A percentile compares a stretch with the other conserved stretches of the same genome.
Evolutionary conservation across 805 yeast genomes (phyloP).

Genomic region (Ogataea polymorpha): DNA sequence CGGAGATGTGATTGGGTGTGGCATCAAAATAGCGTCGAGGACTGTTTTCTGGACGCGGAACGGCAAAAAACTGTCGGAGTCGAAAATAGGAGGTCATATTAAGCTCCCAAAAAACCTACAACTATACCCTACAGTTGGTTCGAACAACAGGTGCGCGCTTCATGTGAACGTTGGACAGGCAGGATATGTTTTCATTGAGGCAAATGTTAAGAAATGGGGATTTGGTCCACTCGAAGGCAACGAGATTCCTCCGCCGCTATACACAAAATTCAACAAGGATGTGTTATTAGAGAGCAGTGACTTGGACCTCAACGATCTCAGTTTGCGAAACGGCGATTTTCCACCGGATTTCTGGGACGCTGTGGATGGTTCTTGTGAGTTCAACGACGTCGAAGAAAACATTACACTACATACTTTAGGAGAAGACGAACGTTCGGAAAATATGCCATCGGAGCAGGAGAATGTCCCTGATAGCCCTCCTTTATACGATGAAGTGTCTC

Average conservation of each 20-base stretch:
- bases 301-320: slow-evolving; percentile 47
- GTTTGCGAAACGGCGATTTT: slow-evolving; percentile 39
- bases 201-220: slow-evolving; percentile 93
- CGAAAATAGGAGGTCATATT: slow-evolving; percentile 75
- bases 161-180: slow-evolving; percentile 90
- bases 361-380: slow-evolving; percentile 25
- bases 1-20: slow-evolving; percentile 94
- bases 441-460: not conserved
- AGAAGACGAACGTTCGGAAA: slow-evolving; percentile 9
- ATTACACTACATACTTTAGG: slow-evolving; percentile 28
- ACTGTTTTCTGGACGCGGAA: slow-evolving; percentile 91
- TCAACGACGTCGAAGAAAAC: slow-evolving; percentile 36
- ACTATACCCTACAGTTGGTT: slow-evolving; percentile 86
- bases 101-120: slow-evolving; percentile 68
- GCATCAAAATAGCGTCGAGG: slow-evolving; percentile 78
- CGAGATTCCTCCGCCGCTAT: slow-evolving; percentile 92
- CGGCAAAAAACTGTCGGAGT: slow-evolving; percentile 84
- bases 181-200: slow-evolving; percentile 89
- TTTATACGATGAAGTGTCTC: not conserved
- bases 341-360: slow-evolving; percentile 56
- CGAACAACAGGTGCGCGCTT: slow-evolving; percentile 75
- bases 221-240: slow-evolving; percentile 87
- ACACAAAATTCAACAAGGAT: slow-evolving; percentile 75
- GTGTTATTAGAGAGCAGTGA: slow-evolving; percentile 65
- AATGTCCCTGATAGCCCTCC: not conserved